Base-by-base conservation (phyloP, 1,284 basidiomycete genomes). In the Quambalaria eucalypti region DNA sequence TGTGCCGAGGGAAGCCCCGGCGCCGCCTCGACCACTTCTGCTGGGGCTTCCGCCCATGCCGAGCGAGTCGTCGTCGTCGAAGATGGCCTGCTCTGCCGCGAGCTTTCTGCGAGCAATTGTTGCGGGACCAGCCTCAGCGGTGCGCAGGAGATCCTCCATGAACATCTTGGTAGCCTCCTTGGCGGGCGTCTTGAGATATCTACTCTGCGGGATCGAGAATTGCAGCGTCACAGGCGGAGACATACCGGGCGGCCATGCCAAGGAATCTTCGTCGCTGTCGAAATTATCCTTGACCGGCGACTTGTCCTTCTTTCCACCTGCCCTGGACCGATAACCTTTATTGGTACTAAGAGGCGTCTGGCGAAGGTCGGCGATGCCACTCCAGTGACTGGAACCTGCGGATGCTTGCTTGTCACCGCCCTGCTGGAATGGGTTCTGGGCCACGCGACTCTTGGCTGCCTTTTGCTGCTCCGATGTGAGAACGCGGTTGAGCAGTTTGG, bases 191-290 rank as follows among this genome's bases (percentile, higher is more conserved):
- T 79, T 81, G 7, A 82, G 82, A 21, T 88, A 79, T 47, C 80
- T 82, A 52, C 82, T 81, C 8, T 83, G 81, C 0, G 85, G 85
- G n/a, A 85, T 82, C 2, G 84, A 84, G 57, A 88, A 90, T 28
- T 85, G 86, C 82, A 91, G 84, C 54, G 87, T 86, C 3, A 86
- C 82, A 1, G 88, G 88, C 2, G 90, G 88, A 0, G 88, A 90
- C 86, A 91, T 87, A 46, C 85, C 86, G 31, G 74, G 73, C 38
- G 81, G 77, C 51, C 77, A 68, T 38, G 81, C 65, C 14, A 74
- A 56, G 56, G 67, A 70, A 31, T 65, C 80, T 38, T 73, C 74
- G 36, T 66, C 71, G 49, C 54, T 61, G 19, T 74, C 68, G 49
- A 55, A 26, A 57, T 64, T 61, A 59, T 72, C 59, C 56, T 72